phyloP scores from a whole-genome alignment of 192 early-diverging fungal genomes.

The Rhizophlyctis rosea region DNA sequence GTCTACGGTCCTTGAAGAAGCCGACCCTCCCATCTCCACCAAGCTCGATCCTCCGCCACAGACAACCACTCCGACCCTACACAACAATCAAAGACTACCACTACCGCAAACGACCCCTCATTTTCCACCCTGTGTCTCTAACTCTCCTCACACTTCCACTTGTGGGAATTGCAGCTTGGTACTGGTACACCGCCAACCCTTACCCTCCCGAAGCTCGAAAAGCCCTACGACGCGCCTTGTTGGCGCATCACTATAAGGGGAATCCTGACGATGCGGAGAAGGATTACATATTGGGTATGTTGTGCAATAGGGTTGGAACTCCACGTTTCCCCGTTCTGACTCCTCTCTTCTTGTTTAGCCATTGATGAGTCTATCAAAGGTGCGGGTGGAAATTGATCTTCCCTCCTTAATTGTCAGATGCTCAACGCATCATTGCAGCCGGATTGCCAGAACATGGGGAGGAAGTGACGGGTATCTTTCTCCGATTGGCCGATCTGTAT shows the following conservation, averaged over 20 bases:
- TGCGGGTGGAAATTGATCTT: too few species aligned
- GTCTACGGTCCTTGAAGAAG: too few species aligned
- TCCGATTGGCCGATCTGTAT: slow-evolving; percentile 26
- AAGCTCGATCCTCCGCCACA: too few species aligned
- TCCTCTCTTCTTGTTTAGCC: too few species aligned
- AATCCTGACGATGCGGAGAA: slow-evolving; percentile 6
- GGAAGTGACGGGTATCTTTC: slow-evolving; percentile 18
- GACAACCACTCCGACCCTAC: too few species aligned
- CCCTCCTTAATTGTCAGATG: background rate
- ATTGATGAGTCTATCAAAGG: background rate
- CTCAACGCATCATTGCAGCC: background rate
- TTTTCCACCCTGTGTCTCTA: background rate
- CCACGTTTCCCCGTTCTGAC: too few species aligned
- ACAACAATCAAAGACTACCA: too few species aligned
- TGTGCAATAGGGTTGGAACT: too few species aligned
- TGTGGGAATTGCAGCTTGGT: background rate
- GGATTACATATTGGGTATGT: slow-evolving; percentile 5
- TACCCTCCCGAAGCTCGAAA: slow-evolving; percentile 1
- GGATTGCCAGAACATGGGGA: slow-evolving; percentile 4
- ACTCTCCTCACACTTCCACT: background rate
- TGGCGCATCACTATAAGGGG: slow-evolving; percentile 1
- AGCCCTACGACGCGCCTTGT: slow-evolving; percentile 5
- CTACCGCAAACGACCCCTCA: slow-evolving; percentile 5
- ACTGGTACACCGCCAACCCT: slow-evolving; percentile 6
- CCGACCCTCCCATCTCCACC: too few species aligned